Conservation (phyloP, 257 asterid genomes). For the Solanum commersonii region DNA sequence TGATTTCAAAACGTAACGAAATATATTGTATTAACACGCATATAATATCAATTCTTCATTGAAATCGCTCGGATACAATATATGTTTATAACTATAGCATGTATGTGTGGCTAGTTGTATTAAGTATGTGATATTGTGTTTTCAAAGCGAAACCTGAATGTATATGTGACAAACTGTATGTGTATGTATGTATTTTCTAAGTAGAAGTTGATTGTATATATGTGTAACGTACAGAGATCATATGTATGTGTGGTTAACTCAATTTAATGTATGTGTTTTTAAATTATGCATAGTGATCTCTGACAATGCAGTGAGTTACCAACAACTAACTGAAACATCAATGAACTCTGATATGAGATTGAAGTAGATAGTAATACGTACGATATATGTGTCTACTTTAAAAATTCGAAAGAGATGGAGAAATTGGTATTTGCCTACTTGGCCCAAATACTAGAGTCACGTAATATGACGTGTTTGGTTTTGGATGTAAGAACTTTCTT, state of each 20-base stretch:
- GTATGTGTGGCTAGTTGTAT: neutral
- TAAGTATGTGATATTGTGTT: neutral
- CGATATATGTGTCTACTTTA: neutral
- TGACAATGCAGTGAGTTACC: rapidly evolving
- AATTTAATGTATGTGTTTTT: neutral
- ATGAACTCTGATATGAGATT: rapidly evolving
- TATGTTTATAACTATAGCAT: neutral
- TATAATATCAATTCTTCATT: neutral
- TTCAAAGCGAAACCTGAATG: neutral
- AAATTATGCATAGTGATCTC: neutral
- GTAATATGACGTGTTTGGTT: neutral
- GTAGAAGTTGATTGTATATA: neutral
- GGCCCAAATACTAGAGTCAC: neutral
- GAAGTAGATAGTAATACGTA: rapidly evolving
- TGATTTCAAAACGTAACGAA: neutral
- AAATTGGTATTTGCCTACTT: neutral
- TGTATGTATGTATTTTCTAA: too few species aligned
- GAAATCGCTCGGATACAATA: rapidly evolving
- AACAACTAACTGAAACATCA: neutral
- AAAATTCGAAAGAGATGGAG: neutral
- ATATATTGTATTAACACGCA: too few species aligned
- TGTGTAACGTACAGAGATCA: neutral
- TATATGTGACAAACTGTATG: neutral
- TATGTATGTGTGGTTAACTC: neutral
- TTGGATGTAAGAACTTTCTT: neutral